These are phyloP conservation scores for Leccinum angustisporum DNA, from an alignment of 1,284 basidiomycete genomes.

Conservation along the genomic window DNA sequence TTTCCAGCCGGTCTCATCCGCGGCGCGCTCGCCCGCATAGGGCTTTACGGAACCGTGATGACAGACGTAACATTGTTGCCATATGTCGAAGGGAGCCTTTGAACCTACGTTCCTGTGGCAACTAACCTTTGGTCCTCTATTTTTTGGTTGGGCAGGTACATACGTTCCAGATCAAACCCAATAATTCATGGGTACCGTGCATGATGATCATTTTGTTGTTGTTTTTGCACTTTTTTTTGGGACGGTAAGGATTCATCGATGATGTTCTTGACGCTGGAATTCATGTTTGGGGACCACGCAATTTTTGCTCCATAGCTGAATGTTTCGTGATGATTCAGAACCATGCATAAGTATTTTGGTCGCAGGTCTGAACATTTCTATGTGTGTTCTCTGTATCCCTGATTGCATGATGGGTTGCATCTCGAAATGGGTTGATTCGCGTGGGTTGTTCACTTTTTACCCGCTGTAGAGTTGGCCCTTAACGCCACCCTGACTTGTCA, in stretches of 20 bases:
- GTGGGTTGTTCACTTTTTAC: background rate
- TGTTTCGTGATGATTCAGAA: background rate
- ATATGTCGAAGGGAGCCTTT: slow-evolving; percentile 27
- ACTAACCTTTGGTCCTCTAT: slow-evolving; percentile 3
- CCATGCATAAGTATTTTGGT: background rate
- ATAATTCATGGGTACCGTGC: slow-evolving; percentile 37
- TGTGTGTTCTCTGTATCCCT: background rate
- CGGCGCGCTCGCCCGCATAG: slow-evolving; percentile 79
- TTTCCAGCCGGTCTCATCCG: slow-evolving; percentile 81
- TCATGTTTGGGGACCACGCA: background rate
- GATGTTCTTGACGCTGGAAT: background rate
- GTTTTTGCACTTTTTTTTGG: background rate
- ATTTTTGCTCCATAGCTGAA: background rate
- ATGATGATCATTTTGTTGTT: background rate
- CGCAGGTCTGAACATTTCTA: background rate
- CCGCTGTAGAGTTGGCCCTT: background rate
- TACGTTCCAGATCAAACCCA: slow-evolving; percentile 73
- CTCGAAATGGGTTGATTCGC: background rate
- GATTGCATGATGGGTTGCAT: background rate
- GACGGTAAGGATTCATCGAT: background rate
- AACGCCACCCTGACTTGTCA: background rate
- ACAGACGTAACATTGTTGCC: slow-evolving; percentile 81
- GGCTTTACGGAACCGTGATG: slow-evolving; percentile 69
- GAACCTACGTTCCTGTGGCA: background rate
- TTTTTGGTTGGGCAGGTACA: slow-evolving; percentile 50